A percentile compares a stretch with the other conserved stretches of the same genome.
phyloP scores from a whole-genome alignment of 148 eudicot genomes.

The Salicornia ramosissima region DNA sequence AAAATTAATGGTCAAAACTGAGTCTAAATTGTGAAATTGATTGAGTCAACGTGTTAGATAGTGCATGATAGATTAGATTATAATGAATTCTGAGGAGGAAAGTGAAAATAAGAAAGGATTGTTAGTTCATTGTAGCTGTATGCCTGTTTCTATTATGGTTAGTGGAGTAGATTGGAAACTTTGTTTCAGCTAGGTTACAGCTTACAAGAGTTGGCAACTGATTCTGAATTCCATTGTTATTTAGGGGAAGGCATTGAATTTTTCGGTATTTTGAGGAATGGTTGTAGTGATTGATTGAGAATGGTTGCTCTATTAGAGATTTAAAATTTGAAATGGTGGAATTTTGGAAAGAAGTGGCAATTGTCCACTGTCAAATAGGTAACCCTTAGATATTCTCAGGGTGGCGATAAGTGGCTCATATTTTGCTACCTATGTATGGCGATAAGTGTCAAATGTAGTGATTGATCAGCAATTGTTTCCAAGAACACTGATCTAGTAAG shows the following conservation, averaged over 20 bases:
- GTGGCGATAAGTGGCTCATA: not conserved
- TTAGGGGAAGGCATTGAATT: not conserved
- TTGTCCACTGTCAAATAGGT: not conserved
- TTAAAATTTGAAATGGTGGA: not conserved
- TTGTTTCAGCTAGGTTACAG: conserved; percentile 1
- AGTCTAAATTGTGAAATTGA: not conserved
- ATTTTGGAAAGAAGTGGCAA: not conserved
- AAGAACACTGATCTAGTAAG: too few relatives aligned
- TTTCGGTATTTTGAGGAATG: not conserved
- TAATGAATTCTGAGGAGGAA: not conserved
- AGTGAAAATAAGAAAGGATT: too few relatives aligned
- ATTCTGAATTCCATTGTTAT: not conserved
- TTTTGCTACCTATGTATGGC: not conserved
- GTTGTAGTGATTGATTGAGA: not conserved
- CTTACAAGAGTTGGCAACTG: not conserved
- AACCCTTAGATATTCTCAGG: not conserved
- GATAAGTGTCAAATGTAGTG: not conserved
- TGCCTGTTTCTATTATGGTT: too few relatives aligned
- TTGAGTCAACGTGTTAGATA: not conserved
- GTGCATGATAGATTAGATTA: not conserved
- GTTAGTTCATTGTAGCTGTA: not conserved
- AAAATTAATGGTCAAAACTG: not conserved
- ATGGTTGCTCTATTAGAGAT: not conserved
- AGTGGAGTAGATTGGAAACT: not conserved
- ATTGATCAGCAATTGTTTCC: too few relatives aligned